These are phyloP conservation scores for Austroboletus novae-zelandiae DNA, from an alignment of 1,284 basidiomycete species.

Conservation along the genomic window DNA sequence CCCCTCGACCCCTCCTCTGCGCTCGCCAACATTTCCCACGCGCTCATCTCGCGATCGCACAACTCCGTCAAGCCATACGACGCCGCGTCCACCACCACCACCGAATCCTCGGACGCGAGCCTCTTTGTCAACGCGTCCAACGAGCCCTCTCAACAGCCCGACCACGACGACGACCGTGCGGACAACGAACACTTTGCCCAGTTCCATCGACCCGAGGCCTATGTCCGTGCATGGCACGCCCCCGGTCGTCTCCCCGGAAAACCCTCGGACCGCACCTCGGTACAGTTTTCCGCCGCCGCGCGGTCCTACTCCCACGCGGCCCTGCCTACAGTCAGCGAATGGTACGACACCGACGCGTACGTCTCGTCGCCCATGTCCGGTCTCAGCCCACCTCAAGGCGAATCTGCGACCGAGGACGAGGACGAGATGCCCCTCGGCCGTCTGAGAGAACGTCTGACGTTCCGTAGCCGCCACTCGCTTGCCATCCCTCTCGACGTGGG, in stretches of 20 bases:
- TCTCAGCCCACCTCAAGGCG: constrained; percentile 20
- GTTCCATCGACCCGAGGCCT: constrained; percentile 17
- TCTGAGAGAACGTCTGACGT: constrained; percentile 11
- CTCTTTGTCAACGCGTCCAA: background rate
- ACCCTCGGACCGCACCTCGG: background rate
- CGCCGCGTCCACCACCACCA: constrained; percentile 1
- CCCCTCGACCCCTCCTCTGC: constrained; percentile 2
- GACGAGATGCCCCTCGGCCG: constrained; percentile 19
- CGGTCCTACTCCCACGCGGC: constrained; percentile 11
- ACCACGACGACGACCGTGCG: background rate
- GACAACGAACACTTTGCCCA: constrained; percentile 6
- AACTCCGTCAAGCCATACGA: constrained; percentile 17
- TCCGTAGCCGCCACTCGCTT: background rate
- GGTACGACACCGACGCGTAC: constrained; percentile 19
- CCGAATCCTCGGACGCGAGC: constrained; percentile 2
- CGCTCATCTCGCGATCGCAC: constrained; percentile 21
- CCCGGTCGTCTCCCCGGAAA: constrained; percentile 20
- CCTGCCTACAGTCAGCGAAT: constrained; percentile 1
- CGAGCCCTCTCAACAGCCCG: background rate
- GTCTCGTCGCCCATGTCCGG: constrained; percentile 12
- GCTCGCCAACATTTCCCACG: constrained; percentile 16
- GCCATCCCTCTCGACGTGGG: background rate
- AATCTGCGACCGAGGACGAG: constrained; percentile 11
- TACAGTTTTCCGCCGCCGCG: background rate
- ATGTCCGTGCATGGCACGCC: constrained; percentile 19